Evolutionary conservation across 345 rosid species (phyloP), one percentile per base, ranked within the genome.

Genomic region (Gossypium raimondii): DNA sequence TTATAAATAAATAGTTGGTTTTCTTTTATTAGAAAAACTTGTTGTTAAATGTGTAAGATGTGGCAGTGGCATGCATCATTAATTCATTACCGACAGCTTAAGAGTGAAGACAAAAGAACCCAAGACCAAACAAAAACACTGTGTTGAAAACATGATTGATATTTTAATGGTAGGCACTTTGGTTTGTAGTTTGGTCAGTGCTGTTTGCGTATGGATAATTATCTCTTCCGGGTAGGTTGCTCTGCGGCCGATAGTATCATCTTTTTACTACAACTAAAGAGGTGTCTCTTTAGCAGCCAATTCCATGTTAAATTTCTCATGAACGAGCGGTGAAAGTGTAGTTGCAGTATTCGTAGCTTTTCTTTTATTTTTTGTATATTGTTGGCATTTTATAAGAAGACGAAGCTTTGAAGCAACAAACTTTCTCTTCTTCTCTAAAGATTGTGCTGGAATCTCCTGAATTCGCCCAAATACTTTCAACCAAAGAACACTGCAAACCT

Each of bases 351-450:
- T 34, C 6, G 6, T 29, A 34, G 6, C 38, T 34, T 34, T 34
- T 34, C 38, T 34, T 34, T 34, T 34, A 4, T 4, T 34, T 34
- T 34, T 34, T 34, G 38, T 34, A 34, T 4, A 4, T 20, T 58
- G 14, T 72, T 72, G 67, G 55, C 55, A 2, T 57, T 73, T 44
- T 59, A 44, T 59, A 44, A 24, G 75, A 58, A 73, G 75, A 24
- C 24, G 75, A 73, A 73, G 17, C 75, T 43, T 73, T 58, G 24
- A 73, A 73, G 75, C 67, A 73, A 45, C 66, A 53, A 7, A 43
- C 11, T 70, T 41, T 18, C 24, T 14, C 12, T n/a, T 51, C 9
- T 24, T 57, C 56, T 20, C 29, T 41, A 9, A 41, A 59, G 67
- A 12, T 58, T 22, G 13, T 41, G 63, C 43, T 22, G 8, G 53